Percentiles rank a stretch among this genome's conserved stretches.
These are phyloP conservation scores for Claviceps quebecensis DNA, from an alignment of 2,329 filamentous ascomycete genomes.

Conservation along the genomic window DNA sequence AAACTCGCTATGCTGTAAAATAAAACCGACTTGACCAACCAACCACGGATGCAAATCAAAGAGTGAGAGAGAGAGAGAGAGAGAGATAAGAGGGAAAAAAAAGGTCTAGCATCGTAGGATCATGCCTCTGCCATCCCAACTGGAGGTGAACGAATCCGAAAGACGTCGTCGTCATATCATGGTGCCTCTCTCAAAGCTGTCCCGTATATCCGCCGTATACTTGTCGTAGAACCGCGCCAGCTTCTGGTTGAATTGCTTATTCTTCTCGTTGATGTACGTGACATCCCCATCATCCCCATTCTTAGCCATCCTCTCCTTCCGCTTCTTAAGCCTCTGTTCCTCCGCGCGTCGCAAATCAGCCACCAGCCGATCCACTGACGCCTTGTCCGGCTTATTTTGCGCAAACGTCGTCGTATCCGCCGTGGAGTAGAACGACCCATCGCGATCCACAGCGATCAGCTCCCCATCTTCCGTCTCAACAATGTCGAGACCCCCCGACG, in stretches of 20 bases:
- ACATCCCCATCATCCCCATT: constrained; percentile 81
- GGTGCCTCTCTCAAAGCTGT: constrained; percentile 93
- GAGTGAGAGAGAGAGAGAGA: background rate
- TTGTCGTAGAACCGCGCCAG: constrained; percentile 93
- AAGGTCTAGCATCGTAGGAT: background rate
- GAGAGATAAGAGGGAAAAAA: background rate
- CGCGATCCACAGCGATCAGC: constrained; percentile 82
- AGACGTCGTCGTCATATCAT: constrained; percentile 52
- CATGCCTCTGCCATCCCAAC: too few species aligned
- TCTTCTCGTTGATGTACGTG: constrained; percentile 99
- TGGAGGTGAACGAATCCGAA: background rate
- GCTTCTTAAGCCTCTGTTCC: constrained; percentile 72
- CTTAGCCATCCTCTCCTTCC: constrained; percentile 61
- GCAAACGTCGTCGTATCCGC: constrained; percentile 69
- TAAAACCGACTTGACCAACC: background rate
- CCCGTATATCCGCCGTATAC: constrained; percentile 91
- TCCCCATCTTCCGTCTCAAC: constrained; percentile 93
- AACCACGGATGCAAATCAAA: too few species aligned
- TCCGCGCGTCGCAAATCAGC: constrained; percentile 79
- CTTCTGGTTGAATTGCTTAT: constrained; percentile 99
- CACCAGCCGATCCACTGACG: constrained; percentile 77
- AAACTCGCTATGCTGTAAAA: constrained; percentile 20
- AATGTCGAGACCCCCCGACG: constrained; percentile 74
- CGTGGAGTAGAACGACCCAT: constrained; percentile 82
- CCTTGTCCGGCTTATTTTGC: constrained; percentile 76